Evolutionary conservation across 1,139 yeast genomes (phyloP).

Genomic region (Martiniozyma asiatica): DNA sequence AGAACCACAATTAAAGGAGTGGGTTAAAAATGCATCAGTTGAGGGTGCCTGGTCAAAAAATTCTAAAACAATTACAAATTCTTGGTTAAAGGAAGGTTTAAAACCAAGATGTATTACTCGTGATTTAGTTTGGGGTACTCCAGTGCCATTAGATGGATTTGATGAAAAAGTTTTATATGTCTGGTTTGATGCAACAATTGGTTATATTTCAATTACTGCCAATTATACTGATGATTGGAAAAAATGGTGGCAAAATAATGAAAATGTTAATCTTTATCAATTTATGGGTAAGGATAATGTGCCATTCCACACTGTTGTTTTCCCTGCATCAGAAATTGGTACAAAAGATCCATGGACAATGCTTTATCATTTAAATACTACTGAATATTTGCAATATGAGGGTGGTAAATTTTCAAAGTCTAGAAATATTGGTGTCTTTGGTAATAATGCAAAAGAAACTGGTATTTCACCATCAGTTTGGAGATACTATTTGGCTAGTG

Average conservation of each 20-base stretch:
- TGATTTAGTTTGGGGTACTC: constrained; percentile 97
- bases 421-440: constrained; percentile 94
- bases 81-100: constrained; percentile 91
- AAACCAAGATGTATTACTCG: constrained; percentile 94
- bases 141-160: constrained; percentile 79
- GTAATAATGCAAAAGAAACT: constrained; percentile 91
- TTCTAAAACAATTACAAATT: constrained; percentile 72
- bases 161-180: constrained; percentile 87
- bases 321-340: constrained; percentile 88
- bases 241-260: constrained; percentile 62
- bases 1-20: constrained; percentile 58
- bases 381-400: constrained; percentile 94
- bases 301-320: constrained; percentile 96
- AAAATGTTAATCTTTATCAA: constrained; percentile 75
- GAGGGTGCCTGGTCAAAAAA: constrained; percentile 89
- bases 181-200: constrained; percentile 98
- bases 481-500: constrained; percentile 89
- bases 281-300: constrained; percentile 99
- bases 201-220: constrained; percentile 92
- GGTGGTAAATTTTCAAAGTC: constrained; percentile 97
- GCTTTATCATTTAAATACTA: constrained; percentile 82
- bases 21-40: constrained; percentile 58
- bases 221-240: constrained; percentile 73
- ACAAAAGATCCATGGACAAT: constrained; percentile 83
- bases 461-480: constrained; percentile 88